These are phyloP conservation scores for Plectranthus barbatus DNA, from an alignment of 257 asterid genomes.

Conservation along the genomic window DNA sequence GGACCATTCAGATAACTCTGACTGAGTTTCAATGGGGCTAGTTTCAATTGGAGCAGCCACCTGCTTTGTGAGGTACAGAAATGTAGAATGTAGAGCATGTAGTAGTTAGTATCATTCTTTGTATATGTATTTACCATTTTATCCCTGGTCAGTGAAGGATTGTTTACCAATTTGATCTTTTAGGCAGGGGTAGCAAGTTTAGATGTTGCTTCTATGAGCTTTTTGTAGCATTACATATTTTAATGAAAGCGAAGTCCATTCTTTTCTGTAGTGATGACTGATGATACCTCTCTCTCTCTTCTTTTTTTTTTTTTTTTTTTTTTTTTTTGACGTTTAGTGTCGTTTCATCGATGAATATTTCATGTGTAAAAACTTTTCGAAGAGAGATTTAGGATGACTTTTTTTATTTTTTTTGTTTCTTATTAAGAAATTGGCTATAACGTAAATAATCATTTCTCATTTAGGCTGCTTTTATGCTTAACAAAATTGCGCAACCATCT, in stretches of 20 bases:
- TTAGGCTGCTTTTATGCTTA: too few relatives aligned
- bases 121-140: constrained; percentile 24
- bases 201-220: constrained; percentile 11
- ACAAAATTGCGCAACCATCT: too few relatives aligned
- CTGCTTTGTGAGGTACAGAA: constrained; percentile 35
- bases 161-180: background rate
- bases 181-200: constrained; percentile 8
- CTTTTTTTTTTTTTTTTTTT: too few relatives aligned
- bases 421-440: too few relatives aligned
- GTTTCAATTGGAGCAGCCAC: constrained; percentile 11
- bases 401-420: too few relatives aligned
- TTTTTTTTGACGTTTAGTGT: too few relatives aligned
- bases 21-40: constrained; percentile 24
- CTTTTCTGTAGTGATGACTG: too few relatives aligned
- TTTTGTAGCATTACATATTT: constrained; percentile 16
- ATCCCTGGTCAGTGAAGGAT: background rate
- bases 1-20: constrained; percentile 23
- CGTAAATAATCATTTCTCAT: too few relatives aligned
- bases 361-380: too few relatives aligned
- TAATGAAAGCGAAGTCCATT: constrained; percentile 10
- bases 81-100: constrained; percentile 36
- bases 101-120: constrained; percentile 35
- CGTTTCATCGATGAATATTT: too few relatives aligned
- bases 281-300: too few relatives aligned
- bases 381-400: too few relatives aligned